Conservation (phyloP, 495 filamentous ascomycete species). For the Pyrenula massariospora region DNA sequence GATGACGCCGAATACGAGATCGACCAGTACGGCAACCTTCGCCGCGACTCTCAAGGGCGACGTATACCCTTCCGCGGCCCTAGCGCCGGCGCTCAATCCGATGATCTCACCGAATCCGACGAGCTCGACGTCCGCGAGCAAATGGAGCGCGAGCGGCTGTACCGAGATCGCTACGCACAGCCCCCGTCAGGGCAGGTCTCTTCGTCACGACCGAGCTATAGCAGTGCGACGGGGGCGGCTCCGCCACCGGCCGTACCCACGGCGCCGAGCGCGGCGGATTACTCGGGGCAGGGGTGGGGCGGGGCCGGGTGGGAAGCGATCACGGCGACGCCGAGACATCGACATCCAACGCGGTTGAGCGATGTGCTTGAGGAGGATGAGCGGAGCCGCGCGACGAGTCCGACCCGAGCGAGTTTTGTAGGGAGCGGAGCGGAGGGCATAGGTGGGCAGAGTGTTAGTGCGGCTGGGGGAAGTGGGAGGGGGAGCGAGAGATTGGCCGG, state of each 20-base stretch:
- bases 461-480: not conserved
- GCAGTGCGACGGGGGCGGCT: constrained; percentile 19
- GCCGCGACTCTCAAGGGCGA: constrained; percentile 30
- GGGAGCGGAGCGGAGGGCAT: not conserved
- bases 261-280: constrained; percentile 28
- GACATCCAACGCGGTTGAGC: constrained; percentile 87
- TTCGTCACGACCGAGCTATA: constrained; percentile 5
- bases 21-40: constrained; percentile 32
- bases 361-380: constrained; percentile 77
- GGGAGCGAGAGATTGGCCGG: not conserved
- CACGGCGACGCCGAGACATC: constrained; percentile 62
- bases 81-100: constrained; percentile 3
- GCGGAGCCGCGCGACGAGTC: constrained; percentile 40
- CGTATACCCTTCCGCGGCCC: constrained; percentile 25
- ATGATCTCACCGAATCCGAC: constrained; percentile 35
- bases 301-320: constrained; percentile 58
- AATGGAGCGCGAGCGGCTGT: constrained; percentile 33
- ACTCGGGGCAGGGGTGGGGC: constrained; percentile 50
- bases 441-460: not conserved
- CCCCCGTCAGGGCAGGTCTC: not conserved
- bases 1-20: constrained; percentile 46
- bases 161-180: constrained; percentile 26
- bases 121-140: constrained; percentile 40
- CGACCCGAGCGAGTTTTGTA: constrained; percentile 35
- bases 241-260: constrained; percentile 17